Percentiles rank a stretch among this genome's conserved stretches.
These are phyloP conservation scores for Oropetium thomaeum DNA, from an alignment of 176 grass and related monocot genomes.

Conservation along the genomic window DNA sequence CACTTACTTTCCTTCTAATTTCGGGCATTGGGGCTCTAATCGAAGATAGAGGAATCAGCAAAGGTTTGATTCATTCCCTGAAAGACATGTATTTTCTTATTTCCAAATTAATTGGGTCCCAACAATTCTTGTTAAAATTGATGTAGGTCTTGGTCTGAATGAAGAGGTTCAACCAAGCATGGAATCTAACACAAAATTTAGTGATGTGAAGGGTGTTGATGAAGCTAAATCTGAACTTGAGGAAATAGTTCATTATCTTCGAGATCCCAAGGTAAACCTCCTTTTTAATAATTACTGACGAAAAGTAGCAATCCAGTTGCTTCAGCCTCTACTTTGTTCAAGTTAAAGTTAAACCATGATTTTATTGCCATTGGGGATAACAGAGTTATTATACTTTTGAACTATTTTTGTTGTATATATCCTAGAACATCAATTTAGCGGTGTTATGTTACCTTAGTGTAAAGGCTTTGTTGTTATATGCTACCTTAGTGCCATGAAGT, in stretches of 20 bases:
- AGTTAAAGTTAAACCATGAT: no score
- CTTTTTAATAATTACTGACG: neutral
- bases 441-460: neutral
- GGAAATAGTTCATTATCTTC: slow-evolving; percentile 97
- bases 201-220: slow-evolving; percentile 97
- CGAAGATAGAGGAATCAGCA: slow-evolving; percentile 95
- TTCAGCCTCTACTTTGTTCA: no score
- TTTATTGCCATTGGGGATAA: no score
- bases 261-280: slow-evolving; percentile 82
- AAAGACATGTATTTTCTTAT: slow-evolving; percentile 23
- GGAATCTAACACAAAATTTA: slow-evolving; percentile 92
- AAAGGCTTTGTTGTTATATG: no score
- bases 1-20: slow-evolving; percentile 93
- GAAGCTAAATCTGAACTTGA: slow-evolving; percentile 97
- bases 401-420: no score
- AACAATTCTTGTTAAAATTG: slow-evolving; percentile 33
- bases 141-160: slow-evolving; percentile 83
- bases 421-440: slow-evolving; percentile 1
- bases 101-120: slow-evolving; percentile 1
- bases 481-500: neutral
- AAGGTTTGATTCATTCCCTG: slow-evolving; percentile 66
- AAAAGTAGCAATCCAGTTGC: neutral
- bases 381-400: no score
- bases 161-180: slow-evolving; percentile 96
- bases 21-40: slow-evolving; percentile 95